Base-by-base conservation (phyloP, 768 basidiomycete species). In the Chlorophyllum brunneum region DNA sequence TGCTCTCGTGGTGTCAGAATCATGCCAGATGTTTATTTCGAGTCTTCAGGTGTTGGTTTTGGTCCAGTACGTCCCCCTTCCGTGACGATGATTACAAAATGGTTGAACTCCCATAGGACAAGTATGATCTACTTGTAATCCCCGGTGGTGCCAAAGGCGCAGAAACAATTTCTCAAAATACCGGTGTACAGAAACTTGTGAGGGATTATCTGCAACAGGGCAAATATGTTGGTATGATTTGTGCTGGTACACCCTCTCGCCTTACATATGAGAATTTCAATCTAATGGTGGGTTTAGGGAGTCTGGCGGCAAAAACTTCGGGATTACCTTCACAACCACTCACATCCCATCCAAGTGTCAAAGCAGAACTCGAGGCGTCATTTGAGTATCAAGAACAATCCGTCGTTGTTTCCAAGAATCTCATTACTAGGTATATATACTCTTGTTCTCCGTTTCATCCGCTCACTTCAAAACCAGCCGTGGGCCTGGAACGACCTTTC, bases 111-210 rank as follows among this genome's bases (percentile, higher is more conserved):
- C 9, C 55, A 22, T 54, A 88, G 86, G 82, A 81, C 37, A 70
- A 70, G 45, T 88, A 79, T 54, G 87, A 92, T 58, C 77, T 80
- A 1, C 59, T 92, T 10, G 72, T 92, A 37, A 77, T 92, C 36
- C 90, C 90, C 0, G 90, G 90, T 1, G 90, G 90, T 4, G 79
- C 86, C 5, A 80, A 82, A 63, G 90, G 90, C 9, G 87, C 90
- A 0, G 81, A 86, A 45, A 86, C 83, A 0, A 81, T 92, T 37
- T 81, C 88, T 0, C 70, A 71, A 26, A 81, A 75, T 47, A 59
- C 68, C 16, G 69, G 66, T 2, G 85, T 92, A 1, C 86, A 91
- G 61, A 69, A 74, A 0, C 72, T 90, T 8, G 77, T 92, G 10
- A 71, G 74, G 49, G 66, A 72, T 18, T 91, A 81, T 59, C 62